Conservation (phyloP, 352 stramenopile genomes). For the Globisporangium alternatum region DNA sequence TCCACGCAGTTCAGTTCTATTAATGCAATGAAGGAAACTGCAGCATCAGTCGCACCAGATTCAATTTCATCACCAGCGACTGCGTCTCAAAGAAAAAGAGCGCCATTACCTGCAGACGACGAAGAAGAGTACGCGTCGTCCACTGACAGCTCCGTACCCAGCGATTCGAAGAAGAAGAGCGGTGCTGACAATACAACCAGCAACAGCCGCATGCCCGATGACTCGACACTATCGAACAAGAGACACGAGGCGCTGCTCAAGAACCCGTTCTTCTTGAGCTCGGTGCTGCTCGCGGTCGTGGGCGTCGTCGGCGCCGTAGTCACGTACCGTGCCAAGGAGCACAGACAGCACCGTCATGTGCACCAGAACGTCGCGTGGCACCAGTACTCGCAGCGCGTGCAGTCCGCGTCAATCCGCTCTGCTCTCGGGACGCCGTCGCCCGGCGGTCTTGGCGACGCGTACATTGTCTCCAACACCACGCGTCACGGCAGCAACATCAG, state of each 20-base stretch:
- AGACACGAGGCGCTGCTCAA: constrained; percentile 20
- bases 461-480: constrained; percentile 8
- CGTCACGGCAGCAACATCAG: neutral
- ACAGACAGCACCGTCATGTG: constrained; percentile 9
- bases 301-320: constrained; percentile 26
- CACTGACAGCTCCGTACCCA: neutral
- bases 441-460: neutral
- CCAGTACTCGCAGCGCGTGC: constrained; percentile 9
- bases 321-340: constrained; percentile 23
- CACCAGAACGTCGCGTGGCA: constrained; percentile 1
- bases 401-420: neutral
- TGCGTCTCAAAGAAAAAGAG: neutral
- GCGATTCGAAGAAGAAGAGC: neutral
- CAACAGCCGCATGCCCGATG: neutral
- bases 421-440: neutral
- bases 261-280: constrained; percentile 40
- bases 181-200: neutral
- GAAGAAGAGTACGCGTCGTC: neutral
- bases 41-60: neutral
- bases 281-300: constrained; percentile 30
- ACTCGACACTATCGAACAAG: neutral
- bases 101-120: neutral
- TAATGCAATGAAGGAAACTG: neutral
- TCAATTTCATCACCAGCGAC: neutral
- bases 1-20: neutral